Evolutionary conservation across 257 asterid genomes (phyloP), one percentile per base, ranked within the genome.

Genomic region (Dorcoceras hygrometricum): DNA sequence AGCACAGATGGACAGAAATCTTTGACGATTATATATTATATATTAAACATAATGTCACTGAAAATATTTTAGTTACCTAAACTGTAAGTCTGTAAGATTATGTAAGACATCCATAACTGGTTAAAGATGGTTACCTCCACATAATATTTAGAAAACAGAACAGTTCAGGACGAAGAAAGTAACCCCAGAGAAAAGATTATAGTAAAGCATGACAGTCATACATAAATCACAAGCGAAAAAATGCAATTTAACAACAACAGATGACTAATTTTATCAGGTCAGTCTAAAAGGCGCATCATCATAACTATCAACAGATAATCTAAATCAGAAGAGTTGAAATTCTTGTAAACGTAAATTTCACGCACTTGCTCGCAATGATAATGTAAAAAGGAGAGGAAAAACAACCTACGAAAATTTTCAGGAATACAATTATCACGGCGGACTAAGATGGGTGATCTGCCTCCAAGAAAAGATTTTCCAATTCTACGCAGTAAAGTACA

Each of bases 1-100:
- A 59, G 24, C 50, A 51, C 23, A 32, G 61, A 50, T 39, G 39
- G 55, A 39, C 1, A 65, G 27, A 19, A 65, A 65, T 28, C 29
- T 65, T 65, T 19, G 8, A 10, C 0, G 8, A 50, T 9, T 23
- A n/a, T 19, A 60, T 60, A 14, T n/a, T n/a, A n/a, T 0, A 24
- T 26, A 59, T 53, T 22, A 34, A 23, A 59, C 28, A 53, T 22
- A 39, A 18, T 23, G 16, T 34, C 48, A 64, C 4, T 14, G 59
- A 19, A 70, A 31, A 50, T 53, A 27, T 39, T 26, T 7, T 59
- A 46, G 51, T 23, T 8, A 34, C 24, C 53, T 28, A 64, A 46
- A 57, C 43, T 27, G 55, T 19, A 22, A 55, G 6, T 34, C 43
- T 27, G 55, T 19, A 22, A 55, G 6, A 11, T n/a, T 48, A 25